These are phyloP conservation scores for Trichomonascus vanleenenianus DNA, from an alignment of 805 yeast species.

Conservation along the genomic window DNA sequence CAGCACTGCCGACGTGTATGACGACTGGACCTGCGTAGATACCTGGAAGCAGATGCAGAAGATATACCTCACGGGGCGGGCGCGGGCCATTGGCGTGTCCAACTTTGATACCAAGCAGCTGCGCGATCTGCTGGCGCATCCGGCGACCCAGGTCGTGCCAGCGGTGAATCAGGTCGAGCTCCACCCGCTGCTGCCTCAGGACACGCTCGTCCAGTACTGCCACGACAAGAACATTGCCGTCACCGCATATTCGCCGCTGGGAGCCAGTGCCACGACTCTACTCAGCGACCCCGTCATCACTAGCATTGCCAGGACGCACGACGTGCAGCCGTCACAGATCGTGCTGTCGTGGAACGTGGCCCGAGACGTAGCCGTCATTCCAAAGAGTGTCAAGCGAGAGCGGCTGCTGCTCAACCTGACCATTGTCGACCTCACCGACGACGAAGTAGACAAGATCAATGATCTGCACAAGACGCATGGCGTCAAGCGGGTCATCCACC, in stretches of 20 bases:
- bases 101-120: slow-evolving; percentile 53
- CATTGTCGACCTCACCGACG: slow-evolving; percentile 33
- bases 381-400: slow-evolving; percentile 43
- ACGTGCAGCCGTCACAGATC: slow-evolving; percentile 47
- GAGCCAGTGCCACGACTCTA: slow-evolving; percentile 52
- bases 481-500: neutral
- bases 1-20: slow-evolving; percentile 33
- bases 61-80: slow-evolving; percentile 36
- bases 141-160: slow-evolving; percentile 41
- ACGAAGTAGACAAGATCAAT: slow-evolving; percentile 33
- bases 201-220: slow-evolving; percentile 46
- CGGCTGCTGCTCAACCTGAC: slow-evolving; percentile 42
- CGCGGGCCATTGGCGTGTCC: slow-evolving; percentile 67
- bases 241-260: slow-evolving; percentile 70
- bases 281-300: slow-evolving; percentile 41
- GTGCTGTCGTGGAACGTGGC: slow-evolving; percentile 55
- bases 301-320: slow-evolving; percentile 49
- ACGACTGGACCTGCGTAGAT: slow-evolving; percentile 32
- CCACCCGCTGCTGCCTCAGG: slow-evolving; percentile 66
- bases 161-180: slow-evolving; percentile 69
- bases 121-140: slow-evolving; percentile 38
- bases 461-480: slow-evolving; percentile 17
- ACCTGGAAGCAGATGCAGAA: slow-evolving; percentile 62
- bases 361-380: slow-evolving; percentile 53
- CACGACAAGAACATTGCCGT: slow-evolving; percentile 43